Conservation (phyloP, 2,329 filamentous ascomycete genomes). For the Alternaria conjuncta region DNA sequence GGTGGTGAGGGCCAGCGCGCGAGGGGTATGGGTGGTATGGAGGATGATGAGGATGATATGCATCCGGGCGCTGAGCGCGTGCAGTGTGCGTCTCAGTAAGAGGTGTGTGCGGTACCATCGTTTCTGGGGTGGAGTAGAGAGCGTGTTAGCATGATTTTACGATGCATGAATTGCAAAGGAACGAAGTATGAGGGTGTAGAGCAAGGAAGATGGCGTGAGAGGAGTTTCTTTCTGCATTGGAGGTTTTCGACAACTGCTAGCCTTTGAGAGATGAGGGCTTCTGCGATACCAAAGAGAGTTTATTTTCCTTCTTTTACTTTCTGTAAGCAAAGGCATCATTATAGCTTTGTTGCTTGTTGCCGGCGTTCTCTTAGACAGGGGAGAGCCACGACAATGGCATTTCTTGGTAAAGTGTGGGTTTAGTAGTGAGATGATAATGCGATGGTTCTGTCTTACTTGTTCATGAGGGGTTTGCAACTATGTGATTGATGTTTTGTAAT, state of each 20-base stretch:
- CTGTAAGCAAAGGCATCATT: neutral
- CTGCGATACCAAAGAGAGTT: neutral
- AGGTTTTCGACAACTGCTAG: neutral
- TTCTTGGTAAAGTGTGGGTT: neutral
- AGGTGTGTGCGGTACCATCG: neutral
- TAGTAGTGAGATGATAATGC: neutral
- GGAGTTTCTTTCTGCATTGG: neutral
- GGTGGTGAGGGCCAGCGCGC: conserved; percentile 68
- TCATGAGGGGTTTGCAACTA: too few relatives aligned
- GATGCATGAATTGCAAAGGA: neutral
- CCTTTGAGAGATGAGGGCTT: neutral
- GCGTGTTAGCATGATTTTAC: neutral
- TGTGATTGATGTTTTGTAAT: too few relatives aligned
- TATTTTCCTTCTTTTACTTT: neutral
- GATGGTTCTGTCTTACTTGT: neutral
- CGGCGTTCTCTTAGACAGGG: neutral
- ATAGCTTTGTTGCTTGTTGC: neutral
- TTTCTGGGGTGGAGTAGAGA: neutral
- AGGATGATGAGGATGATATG: conserved; percentile 70
- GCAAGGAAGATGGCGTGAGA: neutral
- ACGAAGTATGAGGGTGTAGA: neutral
- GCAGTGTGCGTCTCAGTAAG: conserved; percentile 89
- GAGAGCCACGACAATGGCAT: neutral
- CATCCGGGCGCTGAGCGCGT: conserved; percentile 75
- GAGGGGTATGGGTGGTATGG: conserved; percentile 67